Conservation (phyloP, 2,329 filamentous ascomycete species). For the Blumeria hordei region DNA sequence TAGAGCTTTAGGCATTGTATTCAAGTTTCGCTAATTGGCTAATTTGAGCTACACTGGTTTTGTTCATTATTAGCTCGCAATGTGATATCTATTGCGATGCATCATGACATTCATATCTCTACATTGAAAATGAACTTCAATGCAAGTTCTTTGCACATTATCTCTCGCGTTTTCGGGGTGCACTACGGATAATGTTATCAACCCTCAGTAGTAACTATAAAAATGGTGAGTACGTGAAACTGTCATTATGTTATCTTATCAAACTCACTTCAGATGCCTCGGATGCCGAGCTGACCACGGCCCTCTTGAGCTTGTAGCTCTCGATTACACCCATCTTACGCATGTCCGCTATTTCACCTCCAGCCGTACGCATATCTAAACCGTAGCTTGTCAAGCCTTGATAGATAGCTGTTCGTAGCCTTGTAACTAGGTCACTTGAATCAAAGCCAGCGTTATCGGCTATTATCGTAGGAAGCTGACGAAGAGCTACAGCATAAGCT, state of each 20-base stretch:
- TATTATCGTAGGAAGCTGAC: conserved; percentile 86
- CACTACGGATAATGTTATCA: conserved; percentile 91
- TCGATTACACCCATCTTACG: conserved; percentile 84
- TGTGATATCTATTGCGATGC: too few relatives aligned
- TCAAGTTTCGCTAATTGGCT: too few relatives aligned
- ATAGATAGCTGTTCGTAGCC: conserved; percentile 83
- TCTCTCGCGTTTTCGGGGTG: conserved; percentile 64
- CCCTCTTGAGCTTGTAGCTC: conserved; percentile 94
- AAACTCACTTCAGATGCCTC: conserved; percentile 81
- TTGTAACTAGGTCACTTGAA: conserved; percentile 77
- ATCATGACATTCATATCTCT: too few relatives aligned
- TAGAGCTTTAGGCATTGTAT: too few relatives aligned
- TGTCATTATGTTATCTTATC: background rate
- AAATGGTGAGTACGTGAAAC: conserved; percentile 1
- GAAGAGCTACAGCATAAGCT: conserved; percentile 66
- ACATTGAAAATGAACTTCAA: too few relatives aligned
- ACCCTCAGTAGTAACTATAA: conserved; percentile 64
- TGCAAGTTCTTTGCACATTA: background rate
- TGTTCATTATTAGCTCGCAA: too few relatives aligned
- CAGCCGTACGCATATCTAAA: conserved; percentile 67
- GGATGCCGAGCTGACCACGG: conserved; percentile 88
- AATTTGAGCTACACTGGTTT: too few relatives aligned
- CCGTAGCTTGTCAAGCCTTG: conserved; percentile 83
- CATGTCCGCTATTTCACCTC: conserved; percentile 89
- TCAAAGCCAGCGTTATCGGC: conserved; percentile 95